These are phyloP conservation scores for Solanum appendiculatum DNA, from an alignment of 257 asterid genomes.

Conservation along the genomic window DNA sequence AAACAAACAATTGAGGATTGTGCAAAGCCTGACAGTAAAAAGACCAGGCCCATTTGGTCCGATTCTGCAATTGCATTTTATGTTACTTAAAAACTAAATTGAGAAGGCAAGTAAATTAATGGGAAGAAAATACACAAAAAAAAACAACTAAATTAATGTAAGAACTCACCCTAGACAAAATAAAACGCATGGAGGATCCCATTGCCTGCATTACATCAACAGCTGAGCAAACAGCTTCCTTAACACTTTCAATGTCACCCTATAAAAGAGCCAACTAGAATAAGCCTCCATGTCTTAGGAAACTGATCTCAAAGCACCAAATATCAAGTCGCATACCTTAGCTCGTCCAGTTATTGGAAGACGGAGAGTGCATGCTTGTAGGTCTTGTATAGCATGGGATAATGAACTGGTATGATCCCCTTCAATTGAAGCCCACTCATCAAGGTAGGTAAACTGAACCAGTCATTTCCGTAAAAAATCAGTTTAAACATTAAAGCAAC, in stretches of 20 bases:
- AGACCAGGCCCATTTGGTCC: background rate
- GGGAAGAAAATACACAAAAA: background rate
- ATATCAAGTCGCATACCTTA: slow-evolving; percentile 37
- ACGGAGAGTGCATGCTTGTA: slow-evolving; percentile 59
- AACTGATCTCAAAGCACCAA: background rate
- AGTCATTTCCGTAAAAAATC: background rate
- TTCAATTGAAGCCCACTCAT: slow-evolving; percentile 67
- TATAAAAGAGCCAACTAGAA: slow-evolving; percentile 16
- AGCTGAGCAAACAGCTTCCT: slow-evolving; percentile 68
- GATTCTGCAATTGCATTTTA: background rate
- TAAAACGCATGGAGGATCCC: slow-evolving; percentile 54
- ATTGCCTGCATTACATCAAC: slow-evolving; percentile 68
- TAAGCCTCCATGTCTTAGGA: background rate
- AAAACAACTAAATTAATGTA: background rate
- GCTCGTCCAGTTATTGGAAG: slow-evolving; percentile 78
- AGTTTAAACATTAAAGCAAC: background rate
- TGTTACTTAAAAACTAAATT: background rate
- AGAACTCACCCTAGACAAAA: slow-evolving; percentile 43
- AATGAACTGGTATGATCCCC: slow-evolving; percentile 51
- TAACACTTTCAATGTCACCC: slow-evolving; percentile 54
- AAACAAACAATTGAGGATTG: background rate
- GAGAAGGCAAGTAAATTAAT: background rate
- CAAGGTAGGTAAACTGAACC: slow-evolving; percentile 51
- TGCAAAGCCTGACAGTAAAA: background rate
- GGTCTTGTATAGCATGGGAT: slow-evolving; percentile 47